Percentiles rank a stretch among this genome's conserved stretches.
These are phyloP conservation scores for Fistulinella prunicolor DNA, from an alignment of 768 basidiomycete species.

Conservation along the genomic window DNA sequence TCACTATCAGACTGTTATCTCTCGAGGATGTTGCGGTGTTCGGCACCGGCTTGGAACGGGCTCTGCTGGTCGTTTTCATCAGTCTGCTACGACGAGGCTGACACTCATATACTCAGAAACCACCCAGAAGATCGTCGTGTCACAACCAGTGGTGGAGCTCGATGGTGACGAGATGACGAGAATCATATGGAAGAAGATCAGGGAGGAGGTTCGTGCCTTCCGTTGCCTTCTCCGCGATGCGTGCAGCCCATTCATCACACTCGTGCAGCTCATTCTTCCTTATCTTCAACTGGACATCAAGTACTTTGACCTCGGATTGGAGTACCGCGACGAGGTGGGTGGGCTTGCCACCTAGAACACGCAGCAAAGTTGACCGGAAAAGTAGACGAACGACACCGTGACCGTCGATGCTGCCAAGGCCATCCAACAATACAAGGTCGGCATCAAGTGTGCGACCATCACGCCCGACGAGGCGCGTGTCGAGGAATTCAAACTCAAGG, in stretches of 20 bases:
- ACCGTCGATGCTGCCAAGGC: slow-evolving; percentile 94
- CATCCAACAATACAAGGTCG: slow-evolving; percentile 91
- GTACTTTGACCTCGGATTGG: slow-evolving; percentile 96
- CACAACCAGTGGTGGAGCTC: slow-evolving; percentile 90
- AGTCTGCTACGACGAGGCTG: background rate
- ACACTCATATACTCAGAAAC: slow-evolving; percentile 19
- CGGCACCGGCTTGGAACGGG: slow-evolving; percentile 1
- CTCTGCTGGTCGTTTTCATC: background rate
- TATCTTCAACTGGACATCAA: slow-evolving; percentile 96
- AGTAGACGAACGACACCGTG: slow-evolving; percentile 87
- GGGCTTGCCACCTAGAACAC: background rate
- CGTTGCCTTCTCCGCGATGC: background rate
- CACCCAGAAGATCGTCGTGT: slow-evolving; percentile 65
- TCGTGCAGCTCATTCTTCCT: slow-evolving; percentile 89
- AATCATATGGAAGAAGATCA: slow-evolving; percentile 98
- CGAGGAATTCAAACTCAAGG: slow-evolving; percentile 94
- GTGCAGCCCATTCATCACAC: background rate
- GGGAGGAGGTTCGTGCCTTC: slow-evolving; percentile 71
- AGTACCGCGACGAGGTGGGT: slow-evolving; percentile 81
- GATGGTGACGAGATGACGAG: slow-evolving; percentile 99
- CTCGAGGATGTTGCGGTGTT: background rate
- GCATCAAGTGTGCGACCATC: slow-evolving; percentile 99
- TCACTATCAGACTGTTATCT: slow-evolving; percentile 8
- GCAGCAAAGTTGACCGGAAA: background rate
- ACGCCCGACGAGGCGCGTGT: slow-evolving; percentile 97